Evolutionary conservation across 1,139 yeast genomes (phyloP), one percentile per base, ranked within the genome.

Genomic region (Pichia sp.): DNA sequence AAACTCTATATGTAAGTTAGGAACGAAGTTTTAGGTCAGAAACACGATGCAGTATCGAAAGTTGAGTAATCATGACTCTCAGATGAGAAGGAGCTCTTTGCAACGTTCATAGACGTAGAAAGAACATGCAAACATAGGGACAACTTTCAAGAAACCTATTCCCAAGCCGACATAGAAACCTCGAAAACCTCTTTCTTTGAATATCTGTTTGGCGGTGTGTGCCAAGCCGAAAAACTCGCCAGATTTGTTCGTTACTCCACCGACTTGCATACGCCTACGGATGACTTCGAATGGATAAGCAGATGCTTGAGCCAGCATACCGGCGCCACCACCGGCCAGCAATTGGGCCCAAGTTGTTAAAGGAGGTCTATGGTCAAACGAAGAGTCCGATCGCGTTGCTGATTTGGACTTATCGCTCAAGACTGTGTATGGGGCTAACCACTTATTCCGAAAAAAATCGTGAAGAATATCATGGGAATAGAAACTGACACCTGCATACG

Each of bases 101-200:
- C 85, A 78, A 59, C 97, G 78, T 72, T 93, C 99, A 71, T 93
- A 93, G 38, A 92, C 97, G 69, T 83, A 92, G 71, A 92, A 93
- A 16, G 97, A 87, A 70, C 98, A 92, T 51, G 98, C 96, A 66
- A 85, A 93, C 99, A 93, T 93, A 17, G 99, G 99, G 24, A 88
- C 84, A 47, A 93, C 96, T 71, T 93, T 93, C 65, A 93, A 80
- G 69, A 91, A 93, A 1, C 99, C 99, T 63, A 95, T 93, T 62
- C 95, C 85, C 65, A 93, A 77, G 3, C 99, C 99, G 14, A 93
- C 95, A 67, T 88, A 93, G 67, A 87, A 90, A 4, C 99, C 99
- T 62, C 82, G 75, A 61, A 88, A 62, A 0, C 99, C 99, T 50
- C 82, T 77, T 66, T 88, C 93, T 51, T 73, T 73, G 65, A 78